Percentiles rank a stretch among this genome's conserved stretches.
Conservation (phyloP, 2,329 filamentous ascomycete species). For the Botrytis pseudocinerea region DNA sequence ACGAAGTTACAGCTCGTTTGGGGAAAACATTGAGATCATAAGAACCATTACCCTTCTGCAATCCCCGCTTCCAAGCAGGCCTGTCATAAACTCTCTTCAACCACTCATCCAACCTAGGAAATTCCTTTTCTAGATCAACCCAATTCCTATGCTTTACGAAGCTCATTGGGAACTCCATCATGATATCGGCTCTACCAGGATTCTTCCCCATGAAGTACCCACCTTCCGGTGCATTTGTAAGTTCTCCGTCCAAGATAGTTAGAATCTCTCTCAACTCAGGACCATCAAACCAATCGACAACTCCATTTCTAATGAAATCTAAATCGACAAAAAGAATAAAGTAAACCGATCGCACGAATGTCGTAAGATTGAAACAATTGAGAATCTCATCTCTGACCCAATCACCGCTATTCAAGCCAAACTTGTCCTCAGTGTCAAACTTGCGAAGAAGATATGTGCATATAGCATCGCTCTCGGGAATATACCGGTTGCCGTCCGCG, state of each 20-base stretch:
- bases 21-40: constrained; percentile 37
- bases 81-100: constrained; percentile 36
- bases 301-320: constrained; percentile 24
- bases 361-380: constrained; percentile 32
- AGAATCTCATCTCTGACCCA: constrained; percentile 40
- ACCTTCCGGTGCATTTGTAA: constrained; percentile 29
- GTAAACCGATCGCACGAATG: constrained; percentile 27
- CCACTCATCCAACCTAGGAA: constrained; percentile 40
- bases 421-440: constrained; percentile 39
- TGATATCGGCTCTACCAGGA: constrained; percentile 41
- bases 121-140: constrained; percentile 39
- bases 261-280: constrained; percentile 28
- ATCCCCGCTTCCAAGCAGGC: constrained; percentile 36
- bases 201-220: constrained; percentile 36
- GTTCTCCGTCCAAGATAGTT: constrained; percentile 29
- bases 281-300: constrained; percentile 21
- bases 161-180: constrained; percentile 40
- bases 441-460: constrained; percentile 41
- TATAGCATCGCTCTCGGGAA: constrained; percentile 39
- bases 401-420: constrained; percentile 36
- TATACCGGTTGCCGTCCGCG: constrained; percentile 30
- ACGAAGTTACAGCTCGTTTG: constrained; percentile 3
- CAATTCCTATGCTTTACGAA: constrained; percentile 37
- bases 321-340: constrained; percentile 35
- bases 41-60: constrained; percentile 37